Conservation (phyloP, 2,329 filamentous ascomycete species). For the Leptographium lundbergii region DNA sequence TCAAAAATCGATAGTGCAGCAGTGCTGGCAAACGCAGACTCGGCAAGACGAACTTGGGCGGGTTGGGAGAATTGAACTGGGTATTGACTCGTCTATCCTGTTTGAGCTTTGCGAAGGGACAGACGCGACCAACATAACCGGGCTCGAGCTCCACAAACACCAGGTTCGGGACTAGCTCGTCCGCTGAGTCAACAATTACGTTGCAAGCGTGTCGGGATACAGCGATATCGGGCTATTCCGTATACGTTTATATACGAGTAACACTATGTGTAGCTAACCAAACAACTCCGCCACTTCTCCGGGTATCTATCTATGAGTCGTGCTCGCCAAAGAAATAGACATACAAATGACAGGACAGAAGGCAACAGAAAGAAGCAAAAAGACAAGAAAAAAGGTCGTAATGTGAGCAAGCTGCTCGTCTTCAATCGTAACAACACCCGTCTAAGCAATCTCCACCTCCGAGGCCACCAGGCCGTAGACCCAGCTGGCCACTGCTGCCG, state of each 20-base stretch:
- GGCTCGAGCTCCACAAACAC: neutral
- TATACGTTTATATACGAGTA: neutral
- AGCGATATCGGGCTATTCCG: neutral
- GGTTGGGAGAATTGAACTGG: neutral
- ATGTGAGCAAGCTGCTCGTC: neutral
- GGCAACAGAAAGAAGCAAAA: no score
- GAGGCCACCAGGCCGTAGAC: constrained; percentile 44
- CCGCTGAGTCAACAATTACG: neutral
- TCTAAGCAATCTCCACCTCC: constrained; percentile 26
- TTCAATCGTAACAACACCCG: neutral
- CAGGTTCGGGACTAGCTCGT: neutral
- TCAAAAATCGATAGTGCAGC: neutral
- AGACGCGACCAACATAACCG: neutral
- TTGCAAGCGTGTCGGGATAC: no score
- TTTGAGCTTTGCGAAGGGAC: neutral
- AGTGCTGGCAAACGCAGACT: neutral
- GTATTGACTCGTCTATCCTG: neutral
- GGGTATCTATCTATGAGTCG: no score
- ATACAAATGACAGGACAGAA: no score
- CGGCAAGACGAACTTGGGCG: neutral
- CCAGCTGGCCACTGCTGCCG: constrained; percentile 39
- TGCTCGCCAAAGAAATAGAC: no score
- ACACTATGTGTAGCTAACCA: neutral
- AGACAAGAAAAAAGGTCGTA: no score
- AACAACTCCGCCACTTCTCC: no score